Conservation (phyloP, 129 eudicot genomes). For the carrot (Daucus carota) region DH1_v3.0 NC_030382.2:56352501-56353000, state of each 20-base stretch:
- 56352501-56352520: constrained; percentile 60
- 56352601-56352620: constrained; percentile 26
- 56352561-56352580: constrained; percentile 45
- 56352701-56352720: background rate
- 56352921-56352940: too few relatives aligned
- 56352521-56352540: constrained; percentile 33
- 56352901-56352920: too few relatives aligned
- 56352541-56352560: constrained; percentile 56
- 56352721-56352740: background rate
- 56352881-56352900: too few relatives aligned
- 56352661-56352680: background rate
- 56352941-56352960: too few relatives aligned
- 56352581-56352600: constrained; percentile 47
- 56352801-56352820: too few relatives aligned
- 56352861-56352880: too few relatives aligned
- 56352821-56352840: too few relatives aligned
- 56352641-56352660: background rate
- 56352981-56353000: too few relatives aligned
- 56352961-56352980: too few relatives aligned
- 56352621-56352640: background rate
- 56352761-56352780: background rate
- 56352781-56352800: background rate
- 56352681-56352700: background rate
- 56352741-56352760: background rate
- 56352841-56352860: too few relatives aligned